A percentile compares a stretch with the other conserved stretches of the same genome.
Conservation (phyloP, 1,284 basidiomycete species). For the Singerocomus inundabilis region DNA sequence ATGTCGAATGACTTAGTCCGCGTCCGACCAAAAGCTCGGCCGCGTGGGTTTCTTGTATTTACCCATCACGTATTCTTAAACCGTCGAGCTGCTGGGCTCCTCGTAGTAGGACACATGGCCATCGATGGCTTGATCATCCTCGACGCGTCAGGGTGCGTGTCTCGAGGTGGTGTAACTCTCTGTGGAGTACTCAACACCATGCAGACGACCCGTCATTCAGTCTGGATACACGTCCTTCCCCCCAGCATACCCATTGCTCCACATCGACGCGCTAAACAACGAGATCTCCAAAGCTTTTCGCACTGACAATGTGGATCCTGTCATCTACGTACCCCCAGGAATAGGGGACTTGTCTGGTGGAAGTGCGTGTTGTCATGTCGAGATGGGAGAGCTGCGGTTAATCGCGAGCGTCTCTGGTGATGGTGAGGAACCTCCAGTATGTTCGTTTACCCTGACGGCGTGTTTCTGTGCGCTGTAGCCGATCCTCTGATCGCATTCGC, state of each 20-base stretch:
- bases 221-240: conserved; percentile 84
- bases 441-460: not conserved
- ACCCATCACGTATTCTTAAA: not conserved
- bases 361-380: conserved; percentile 79
- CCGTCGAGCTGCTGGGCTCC: not conserved
- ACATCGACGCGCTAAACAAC: conserved; percentile 83
- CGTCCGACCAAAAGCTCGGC: not conserved
- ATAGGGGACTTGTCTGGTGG: conserved; percentile 45
- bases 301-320: conserved; percentile 64
- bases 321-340: conserved; percentile 59
- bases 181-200: conserved; percentile 15
- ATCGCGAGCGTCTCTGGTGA: conserved; percentile 81
- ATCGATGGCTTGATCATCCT: conserved; percentile 92
- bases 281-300: conserved; percentile 58
- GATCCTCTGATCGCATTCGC: conserved; percentile 90
- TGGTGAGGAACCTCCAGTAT: conserved; percentile 45
- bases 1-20: not conserved
- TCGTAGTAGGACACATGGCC: conserved; percentile 47
- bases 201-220: conserved; percentile 84
- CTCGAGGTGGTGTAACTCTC: not conserved
- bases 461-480: conserved; percentile 43
- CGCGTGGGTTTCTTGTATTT: not conserved
- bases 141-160: conserved; percentile 70
- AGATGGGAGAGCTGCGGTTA: conserved; percentile 73
- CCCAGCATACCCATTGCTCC: conserved; percentile 78